Percentiles rank a stretch among this genome's conserved stretches.
These are phyloP conservation scores for Candida pseudoglaebosa DNA, from an alignment of 805 yeast species.

Conservation along the genomic window DNA sequence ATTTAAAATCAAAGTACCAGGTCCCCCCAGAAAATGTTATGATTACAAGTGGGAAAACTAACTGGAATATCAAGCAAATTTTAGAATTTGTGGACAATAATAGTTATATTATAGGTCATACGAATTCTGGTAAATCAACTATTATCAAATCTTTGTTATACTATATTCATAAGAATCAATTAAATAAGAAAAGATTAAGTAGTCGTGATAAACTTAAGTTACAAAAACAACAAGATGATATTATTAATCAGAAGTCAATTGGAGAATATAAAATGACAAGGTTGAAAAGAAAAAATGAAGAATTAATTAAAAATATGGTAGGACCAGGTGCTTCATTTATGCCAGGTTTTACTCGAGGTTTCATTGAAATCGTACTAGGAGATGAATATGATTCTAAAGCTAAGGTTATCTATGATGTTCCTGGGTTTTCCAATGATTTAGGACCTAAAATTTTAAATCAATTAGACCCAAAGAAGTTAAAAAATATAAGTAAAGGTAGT, in stretches of 20 bases:
- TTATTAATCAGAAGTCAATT: conserved; percentile 7
- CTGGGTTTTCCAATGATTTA: conserved; percentile 36
- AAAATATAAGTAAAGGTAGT: conserved; percentile 25
- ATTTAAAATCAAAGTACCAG: conserved; percentile 25
- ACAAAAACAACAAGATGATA: conserved; percentile 16
- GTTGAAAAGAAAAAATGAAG: conserved; percentile 9
- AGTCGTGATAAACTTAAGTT: conserved; percentile 9
- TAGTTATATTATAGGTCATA: conserved; percentile 57
- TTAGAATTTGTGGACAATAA: conserved; percentile 32
- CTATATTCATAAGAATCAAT: conserved; percentile 5
- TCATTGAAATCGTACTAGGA: conserved; percentile 30
- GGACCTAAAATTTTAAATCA: conserved; percentile 6
- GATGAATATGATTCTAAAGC: conserved; percentile 23
- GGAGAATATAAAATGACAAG: conserved; percentile 21
- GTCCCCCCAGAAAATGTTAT: conserved; percentile 40
- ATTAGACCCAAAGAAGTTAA: conserved; percentile 17
- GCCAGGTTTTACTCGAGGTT: conserved; percentile 70
- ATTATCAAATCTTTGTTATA: conserved; percentile 46
- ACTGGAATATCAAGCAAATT: conserved; percentile 49
- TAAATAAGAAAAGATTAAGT: conserved; percentile 9
- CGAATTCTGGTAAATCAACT: conserved; percentile 69
- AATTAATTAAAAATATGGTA: conserved; percentile 20
- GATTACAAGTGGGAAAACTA: conserved; percentile 46
- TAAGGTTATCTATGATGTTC: conserved; percentile 40
- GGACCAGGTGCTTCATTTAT: conserved; percentile 49